Evolutionary conservation across 306 rosid species (phyloP), one percentile per base, ranked within the genome.

Genomic region (Malus fusca): DNA sequence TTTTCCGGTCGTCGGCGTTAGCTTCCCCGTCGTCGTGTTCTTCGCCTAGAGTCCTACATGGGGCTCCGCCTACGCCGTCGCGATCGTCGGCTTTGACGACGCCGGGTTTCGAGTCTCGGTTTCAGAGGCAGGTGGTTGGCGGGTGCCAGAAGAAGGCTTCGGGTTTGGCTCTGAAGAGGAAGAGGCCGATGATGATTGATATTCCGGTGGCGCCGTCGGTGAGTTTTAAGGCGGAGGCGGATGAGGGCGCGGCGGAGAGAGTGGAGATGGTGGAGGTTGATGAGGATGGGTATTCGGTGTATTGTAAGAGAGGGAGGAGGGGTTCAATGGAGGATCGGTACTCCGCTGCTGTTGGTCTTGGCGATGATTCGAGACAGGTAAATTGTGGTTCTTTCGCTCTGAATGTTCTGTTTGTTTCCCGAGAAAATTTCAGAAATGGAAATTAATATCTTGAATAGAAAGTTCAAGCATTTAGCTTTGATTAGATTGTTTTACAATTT

Each of bases 281-380:
- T 58, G 87, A 42, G 13, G 85, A 82, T 25, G 88, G 77, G 3
- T 87, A 82, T 33, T 85, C 90, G 26, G 85, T 87, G 51, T 84
- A 75, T 65, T 87, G 88, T 68, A 87, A 87, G 70, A 69, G 87
- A 77, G 90, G 90, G n/a, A 84, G 77, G 37, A 66, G 88, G 30
- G 82, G 84, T 26, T 43, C 21, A 0, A 82, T 84, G 78, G 87
- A 87, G 87, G 87, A 87, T 75, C 87, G 90, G 4, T 87, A 84
- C 80, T 82, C 90, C 1, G 90, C 85, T 1, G 62, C 67, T 4
- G 84, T 80, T 56, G 80, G 81, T 55, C 78, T 68, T 59, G 80
- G 56, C 8, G 81, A 74, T 48, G 83, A 84, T 79, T 84, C 86
- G 52, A 67, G 62, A 52, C 90, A 82, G 84, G 90, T 87, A 81